These are phyloP conservation scores for Dendrothele bispora DNA, from an alignment of 768 basidiomycete genomes.

Conservation along the genomic window DNA sequence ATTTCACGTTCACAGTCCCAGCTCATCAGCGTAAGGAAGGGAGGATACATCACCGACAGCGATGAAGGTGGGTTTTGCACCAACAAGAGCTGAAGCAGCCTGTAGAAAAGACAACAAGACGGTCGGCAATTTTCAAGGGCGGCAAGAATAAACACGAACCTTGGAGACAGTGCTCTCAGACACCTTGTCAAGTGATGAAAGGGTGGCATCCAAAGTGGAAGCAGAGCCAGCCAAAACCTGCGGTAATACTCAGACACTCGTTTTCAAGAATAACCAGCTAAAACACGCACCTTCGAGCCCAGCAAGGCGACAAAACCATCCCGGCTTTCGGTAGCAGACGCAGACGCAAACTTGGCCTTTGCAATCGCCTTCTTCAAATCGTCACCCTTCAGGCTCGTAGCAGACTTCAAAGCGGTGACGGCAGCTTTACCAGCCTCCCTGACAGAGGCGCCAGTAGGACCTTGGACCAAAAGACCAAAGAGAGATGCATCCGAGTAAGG, in stretches of 20 bases:
- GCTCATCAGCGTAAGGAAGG: constrained; percentile 83
- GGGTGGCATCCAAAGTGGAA: constrained; percentile 57
- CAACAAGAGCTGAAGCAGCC: constrained; percentile 67
- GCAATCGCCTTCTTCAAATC: constrained; percentile 80
- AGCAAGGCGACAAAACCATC: constrained; percentile 63
- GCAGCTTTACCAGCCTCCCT: constrained; percentile 69
- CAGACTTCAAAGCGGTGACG: constrained; percentile 64
- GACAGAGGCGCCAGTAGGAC: constrained; percentile 58
- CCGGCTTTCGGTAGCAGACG: constrained; percentile 65
- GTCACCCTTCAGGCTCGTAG: constrained; percentile 62
- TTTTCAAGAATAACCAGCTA: constrained; percentile 3
- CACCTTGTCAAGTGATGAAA: constrained; percentile 72
- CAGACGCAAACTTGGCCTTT: constrained; percentile 86
- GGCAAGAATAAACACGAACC: constrained; percentile 38
- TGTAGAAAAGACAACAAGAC: constrained; percentile 24
- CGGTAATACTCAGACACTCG: background rate
- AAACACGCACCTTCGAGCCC: constrained; percentile 58
- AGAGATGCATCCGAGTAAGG: constrained; percentile 92
- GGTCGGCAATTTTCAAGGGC: constrained; percentile 1
- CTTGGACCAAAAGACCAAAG: constrained; percentile 81
- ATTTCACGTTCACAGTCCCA: constrained; percentile 58
- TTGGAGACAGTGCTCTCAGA: constrained; percentile 66
- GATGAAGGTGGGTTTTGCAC: constrained; percentile 83
- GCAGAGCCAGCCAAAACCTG: constrained; percentile 64
- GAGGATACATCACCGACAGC: constrained; percentile 75